phyloP scores from a whole-genome alignment of 352 stramenopile genomes.

The Hyaloperonospora arabidopsidis region DNA sequence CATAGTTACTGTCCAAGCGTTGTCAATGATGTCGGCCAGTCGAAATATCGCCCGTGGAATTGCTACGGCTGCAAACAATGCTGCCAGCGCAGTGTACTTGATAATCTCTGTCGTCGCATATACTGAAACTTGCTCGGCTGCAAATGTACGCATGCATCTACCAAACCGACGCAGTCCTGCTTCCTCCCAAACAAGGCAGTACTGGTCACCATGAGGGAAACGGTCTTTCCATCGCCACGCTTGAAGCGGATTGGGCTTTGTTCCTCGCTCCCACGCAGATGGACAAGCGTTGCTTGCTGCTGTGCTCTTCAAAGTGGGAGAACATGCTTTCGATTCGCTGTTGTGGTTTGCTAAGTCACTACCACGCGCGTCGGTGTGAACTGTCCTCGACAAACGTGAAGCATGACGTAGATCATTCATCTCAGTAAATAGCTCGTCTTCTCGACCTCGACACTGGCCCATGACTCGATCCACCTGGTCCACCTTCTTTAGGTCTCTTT shows the following conservation, averaged over 20 bases:
- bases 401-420: slow-evolving; percentile 45
- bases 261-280: slow-evolving; percentile 28
- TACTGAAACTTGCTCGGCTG: slow-evolving; percentile 49
- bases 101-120: slow-evolving; percentile 73
- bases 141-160: slow-evolving; percentile 76
- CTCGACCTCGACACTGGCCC: slow-evolving; percentile 72
- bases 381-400: slow-evolving; percentile 26
- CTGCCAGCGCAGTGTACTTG: slow-evolving; percentile 62
- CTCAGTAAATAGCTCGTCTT: slow-evolving; percentile 74
- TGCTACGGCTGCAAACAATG: slow-evolving; percentile 65
- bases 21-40: slow-evolving; percentile 75
- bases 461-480: slow-evolving; percentile 75
- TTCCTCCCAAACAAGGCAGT: slow-evolving; percentile 77
- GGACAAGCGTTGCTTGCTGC: slow-evolving; percentile 7
- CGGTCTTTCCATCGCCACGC: slow-evolving; percentile 82
- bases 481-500: slow-evolving; percentile 63
- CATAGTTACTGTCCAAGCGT: slow-evolving; percentile 80
- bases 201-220: slow-evolving; percentile 75
- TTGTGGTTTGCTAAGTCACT: slow-evolving; percentile 31
- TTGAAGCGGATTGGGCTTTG: slow-evolving; percentile 33
- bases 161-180: slow-evolving; percentile 59
- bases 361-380: slow-evolving; percentile 18
- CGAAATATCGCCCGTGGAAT: slow-evolving; percentile 65
- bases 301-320: slow-evolving; percentile 10
- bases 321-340: slow-evolving; percentile 31